Conservation (phyloP, 352 stramenopile species). For the Pythium brachiatum region DNA sequence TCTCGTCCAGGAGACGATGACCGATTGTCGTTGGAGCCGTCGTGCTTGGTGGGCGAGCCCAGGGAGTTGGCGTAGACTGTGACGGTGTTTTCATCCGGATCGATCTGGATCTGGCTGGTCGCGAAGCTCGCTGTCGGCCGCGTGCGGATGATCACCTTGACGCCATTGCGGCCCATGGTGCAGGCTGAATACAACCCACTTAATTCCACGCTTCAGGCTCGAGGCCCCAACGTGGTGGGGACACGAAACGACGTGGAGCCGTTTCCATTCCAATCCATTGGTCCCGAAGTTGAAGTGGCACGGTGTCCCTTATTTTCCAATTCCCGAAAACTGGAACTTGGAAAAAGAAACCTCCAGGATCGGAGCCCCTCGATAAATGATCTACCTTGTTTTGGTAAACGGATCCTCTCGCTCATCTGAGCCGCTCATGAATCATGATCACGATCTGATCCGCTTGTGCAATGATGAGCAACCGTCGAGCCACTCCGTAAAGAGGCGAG, state of each 20-base stretch:
- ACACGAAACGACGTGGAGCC: slow-evolving; percentile 5
- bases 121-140: slow-evolving; percentile 76
- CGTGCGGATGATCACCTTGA: slow-evolving; percentile 86
- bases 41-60: slow-evolving; percentile 34
- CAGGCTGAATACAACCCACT: neutral
- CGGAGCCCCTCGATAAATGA: neutral
- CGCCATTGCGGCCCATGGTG: slow-evolving; percentile 54
- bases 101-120: slow-evolving; percentile 73
- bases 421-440: neutral
- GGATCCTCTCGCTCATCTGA: neutral
- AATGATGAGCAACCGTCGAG: slow-evolving; percentile 1
- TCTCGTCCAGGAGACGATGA: slow-evolving; percentile 13
- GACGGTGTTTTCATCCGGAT: slow-evolving; percentile 73
- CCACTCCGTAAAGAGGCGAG: neutral
- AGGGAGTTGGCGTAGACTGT: slow-evolving; percentile 41
- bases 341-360: neutral
- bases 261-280: neutral
- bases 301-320: neutral
- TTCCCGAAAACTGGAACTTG: neutral
- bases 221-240: neutral
- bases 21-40: slow-evolving; percentile 5
- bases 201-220: neutral
- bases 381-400: neutral
- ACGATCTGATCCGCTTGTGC: neutral
- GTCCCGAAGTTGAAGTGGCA: slow-evolving; percentile 5